Evolutionary conservation across 1,284 basidiomycete genomes (phyloP).

Genomic region (Grifola frondosa): DNA sequence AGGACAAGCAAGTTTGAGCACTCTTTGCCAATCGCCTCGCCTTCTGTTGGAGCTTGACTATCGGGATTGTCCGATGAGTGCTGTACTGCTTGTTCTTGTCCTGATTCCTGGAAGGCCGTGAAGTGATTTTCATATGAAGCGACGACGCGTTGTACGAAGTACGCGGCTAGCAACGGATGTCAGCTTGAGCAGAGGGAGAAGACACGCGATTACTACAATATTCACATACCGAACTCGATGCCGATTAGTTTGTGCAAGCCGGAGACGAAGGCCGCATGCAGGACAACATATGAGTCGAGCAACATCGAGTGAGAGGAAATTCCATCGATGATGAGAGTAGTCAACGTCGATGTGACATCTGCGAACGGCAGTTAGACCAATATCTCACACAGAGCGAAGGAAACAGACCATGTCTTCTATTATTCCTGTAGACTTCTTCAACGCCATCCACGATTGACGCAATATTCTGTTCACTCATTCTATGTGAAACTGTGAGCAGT

Average conservation of each 20-base stretch:
- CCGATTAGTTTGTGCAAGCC: constrained; percentile 85
- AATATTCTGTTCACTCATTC: constrained; percentile 91
- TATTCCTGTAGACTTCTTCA: constrained; percentile 76
- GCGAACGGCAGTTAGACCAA: constrained; percentile 4
- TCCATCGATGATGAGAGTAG: constrained; percentile 77
- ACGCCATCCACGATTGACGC: constrained; percentile 76
- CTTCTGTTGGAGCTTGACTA: constrained; percentile 15
- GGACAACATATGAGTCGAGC: constrained; percentile 88
- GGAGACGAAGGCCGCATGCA: constrained; percentile 88
- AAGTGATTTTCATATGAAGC: constrained; percentile 65
- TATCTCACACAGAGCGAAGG: background rate
- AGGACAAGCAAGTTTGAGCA: constrained; percentile 87
- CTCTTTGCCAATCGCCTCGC: constrained; percentile 71
- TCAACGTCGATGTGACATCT: constrained; percentile 86
- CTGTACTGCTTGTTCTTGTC: constrained; percentile 12
- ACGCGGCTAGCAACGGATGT: constrained; percentile 54
- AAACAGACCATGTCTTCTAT: constrained; percentile 76
- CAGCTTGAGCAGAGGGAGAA: background rate
- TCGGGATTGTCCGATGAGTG: constrained; percentile 17
- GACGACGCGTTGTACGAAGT: constrained; percentile 73
- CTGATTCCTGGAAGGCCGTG: constrained; percentile 19
- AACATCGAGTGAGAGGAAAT: constrained; percentile 83
- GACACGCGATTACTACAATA: constrained; percentile 14
- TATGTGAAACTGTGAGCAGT: constrained; percentile 28
- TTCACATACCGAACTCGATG: constrained; percentile 79